These are phyloP conservation scores for Diutina mesorugosa DNA, from an alignment of 1,139 yeast species.

Conservation along the genomic window DNA sequence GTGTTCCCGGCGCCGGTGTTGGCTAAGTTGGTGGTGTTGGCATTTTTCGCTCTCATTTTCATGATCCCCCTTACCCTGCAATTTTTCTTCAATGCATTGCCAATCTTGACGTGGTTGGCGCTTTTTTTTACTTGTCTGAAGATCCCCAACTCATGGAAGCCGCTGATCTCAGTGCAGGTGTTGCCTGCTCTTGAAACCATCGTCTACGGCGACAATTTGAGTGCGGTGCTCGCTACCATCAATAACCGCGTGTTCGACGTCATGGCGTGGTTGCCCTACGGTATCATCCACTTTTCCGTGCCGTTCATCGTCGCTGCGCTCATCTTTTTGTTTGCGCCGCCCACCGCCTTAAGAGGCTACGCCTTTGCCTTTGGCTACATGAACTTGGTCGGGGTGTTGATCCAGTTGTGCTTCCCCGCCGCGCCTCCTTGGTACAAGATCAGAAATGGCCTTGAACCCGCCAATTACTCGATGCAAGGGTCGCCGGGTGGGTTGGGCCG, in stretches of 20 bases:
- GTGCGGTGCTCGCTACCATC: constrained; percentile 71
- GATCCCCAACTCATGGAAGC: constrained; percentile 69
- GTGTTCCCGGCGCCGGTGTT: constrained; percentile 40
- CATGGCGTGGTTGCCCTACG: constrained; percentile 94
- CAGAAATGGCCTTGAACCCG: constrained; percentile 76
- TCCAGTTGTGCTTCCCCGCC: constrained; percentile 78
- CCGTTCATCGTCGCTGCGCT: constrained; percentile 81
- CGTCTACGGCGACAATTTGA: constrained; percentile 84
- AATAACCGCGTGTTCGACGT: constrained; percentile 62
- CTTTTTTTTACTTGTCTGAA: constrained; percentile 70
- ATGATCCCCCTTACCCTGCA: constrained; percentile 66
- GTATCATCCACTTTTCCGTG: constrained; percentile 75
- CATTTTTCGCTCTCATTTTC: constrained; percentile 27
- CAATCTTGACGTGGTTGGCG: constrained; percentile 80
- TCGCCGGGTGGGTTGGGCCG: constrained; percentile 95
- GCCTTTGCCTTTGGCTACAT: constrained; percentile 97
- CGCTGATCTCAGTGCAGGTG: constrained; percentile 81
- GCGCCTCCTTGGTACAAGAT: constrained; percentile 99
- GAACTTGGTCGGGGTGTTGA: constrained; percentile 77
- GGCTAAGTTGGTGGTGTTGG: constrained; percentile 28
- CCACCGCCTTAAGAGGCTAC: constrained; percentile 73
- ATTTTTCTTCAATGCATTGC: constrained; percentile 76
- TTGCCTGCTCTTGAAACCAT: constrained; percentile 93
- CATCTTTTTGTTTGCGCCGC: constrained; percentile 84
- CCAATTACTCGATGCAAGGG: constrained; percentile 85